Conservation (phyloP, 352 stramenopile genomes). For the Aphanomyces stellatus region DNA sequence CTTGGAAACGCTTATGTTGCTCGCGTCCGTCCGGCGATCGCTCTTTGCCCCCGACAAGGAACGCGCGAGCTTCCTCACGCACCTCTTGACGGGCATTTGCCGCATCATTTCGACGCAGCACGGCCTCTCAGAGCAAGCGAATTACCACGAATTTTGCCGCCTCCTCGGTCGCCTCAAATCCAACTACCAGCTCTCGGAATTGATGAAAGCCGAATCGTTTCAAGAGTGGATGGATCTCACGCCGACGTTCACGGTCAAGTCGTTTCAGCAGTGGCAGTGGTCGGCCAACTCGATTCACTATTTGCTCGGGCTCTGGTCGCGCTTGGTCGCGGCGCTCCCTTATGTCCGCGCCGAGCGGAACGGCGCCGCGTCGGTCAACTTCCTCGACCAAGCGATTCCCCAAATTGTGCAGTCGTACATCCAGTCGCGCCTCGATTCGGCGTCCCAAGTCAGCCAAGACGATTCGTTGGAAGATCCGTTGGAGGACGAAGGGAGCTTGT, state of each 20-base stretch:
- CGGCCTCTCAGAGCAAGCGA: constrained; percentile 96
- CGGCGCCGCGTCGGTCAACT: constrained; percentile 44
- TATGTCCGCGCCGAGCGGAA: constrained; percentile 87
- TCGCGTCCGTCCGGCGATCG: constrained; percentile 92
- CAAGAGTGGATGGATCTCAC: constrained; percentile 96
- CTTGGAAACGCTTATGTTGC: constrained; percentile 94
- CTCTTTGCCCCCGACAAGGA: constrained; percentile 97
- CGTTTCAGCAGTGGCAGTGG: constrained; percentile 94
- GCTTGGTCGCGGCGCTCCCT: constrained; percentile 93
- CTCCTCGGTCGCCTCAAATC: constrained; percentile 95
- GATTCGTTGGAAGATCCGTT: constrained; percentile 93
- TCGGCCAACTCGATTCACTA: constrained; percentile 95
- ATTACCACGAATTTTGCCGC: constrained; percentile 99
- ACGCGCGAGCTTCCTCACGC: constrained; percentile 86
- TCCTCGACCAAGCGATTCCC: constrained; percentile 62
- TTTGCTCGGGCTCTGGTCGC: constrained; percentile 92
- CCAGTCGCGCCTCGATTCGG: constrained; percentile 91
- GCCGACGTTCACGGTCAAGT: constrained; percentile 95
- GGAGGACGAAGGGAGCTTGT: constrained; percentile 93
- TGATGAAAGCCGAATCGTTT: constrained; percentile 96
- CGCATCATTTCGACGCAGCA: constrained; percentile 91
- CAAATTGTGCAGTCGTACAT: constrained; percentile 95
- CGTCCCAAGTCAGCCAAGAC: constrained; percentile 90
- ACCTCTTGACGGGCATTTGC: constrained; percentile 91
- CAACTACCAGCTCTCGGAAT: constrained; percentile 97